Percentiles rank a stretch among this genome's conserved stretches.
Evolutionary conservation across 2,329 filamentous ascomycete genomes (phyloP).

Genomic region (Macrophomina phaseolina): DNA sequence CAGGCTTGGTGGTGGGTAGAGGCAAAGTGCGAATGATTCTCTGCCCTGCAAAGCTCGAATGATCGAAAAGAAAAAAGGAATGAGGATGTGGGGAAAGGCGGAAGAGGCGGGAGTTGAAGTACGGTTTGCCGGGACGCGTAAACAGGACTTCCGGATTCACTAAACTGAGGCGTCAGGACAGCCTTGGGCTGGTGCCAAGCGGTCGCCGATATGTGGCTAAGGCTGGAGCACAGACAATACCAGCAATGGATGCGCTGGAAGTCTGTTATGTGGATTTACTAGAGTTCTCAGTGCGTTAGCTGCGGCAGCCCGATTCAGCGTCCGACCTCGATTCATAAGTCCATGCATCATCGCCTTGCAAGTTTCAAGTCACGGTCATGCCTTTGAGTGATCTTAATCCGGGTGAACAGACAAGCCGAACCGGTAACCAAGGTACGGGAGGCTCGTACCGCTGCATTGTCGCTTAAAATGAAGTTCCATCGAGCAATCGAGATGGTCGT

Average conservation of each 20-base stretch:
- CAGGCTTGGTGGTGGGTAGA: too few species aligned
- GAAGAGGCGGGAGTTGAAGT: not conserved
- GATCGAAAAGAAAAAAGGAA: not conserved
- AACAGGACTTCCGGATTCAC: not conserved
- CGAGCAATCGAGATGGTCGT: not conserved
- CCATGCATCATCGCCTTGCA: not conserved
- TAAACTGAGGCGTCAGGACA: not conserved
- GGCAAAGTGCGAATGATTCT: too few species aligned
- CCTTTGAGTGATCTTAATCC: too few species aligned
- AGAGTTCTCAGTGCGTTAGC: not conserved
- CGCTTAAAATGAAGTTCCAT: not conserved
- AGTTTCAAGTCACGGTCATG: not conserved
- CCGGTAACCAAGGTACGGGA: not conserved
- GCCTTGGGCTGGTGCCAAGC: not conserved
- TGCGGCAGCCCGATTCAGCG: not conserved
- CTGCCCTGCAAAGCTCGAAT: not conserved
- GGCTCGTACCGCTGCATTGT: not conserved
- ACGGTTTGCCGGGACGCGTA: not conserved
- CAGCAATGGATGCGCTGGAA: not conserved
- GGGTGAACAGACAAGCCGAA: too few species aligned
- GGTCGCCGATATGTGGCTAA: not conserved
- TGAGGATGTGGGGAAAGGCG: not conserved
- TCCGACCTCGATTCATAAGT: not conserved
- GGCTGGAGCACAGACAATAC: not conserved
- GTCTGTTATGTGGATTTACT: not conserved